Evolutionary conservation across 768 basidiomycete species (phyloP).

Genomic region (Podaxis sp.): DNA sequence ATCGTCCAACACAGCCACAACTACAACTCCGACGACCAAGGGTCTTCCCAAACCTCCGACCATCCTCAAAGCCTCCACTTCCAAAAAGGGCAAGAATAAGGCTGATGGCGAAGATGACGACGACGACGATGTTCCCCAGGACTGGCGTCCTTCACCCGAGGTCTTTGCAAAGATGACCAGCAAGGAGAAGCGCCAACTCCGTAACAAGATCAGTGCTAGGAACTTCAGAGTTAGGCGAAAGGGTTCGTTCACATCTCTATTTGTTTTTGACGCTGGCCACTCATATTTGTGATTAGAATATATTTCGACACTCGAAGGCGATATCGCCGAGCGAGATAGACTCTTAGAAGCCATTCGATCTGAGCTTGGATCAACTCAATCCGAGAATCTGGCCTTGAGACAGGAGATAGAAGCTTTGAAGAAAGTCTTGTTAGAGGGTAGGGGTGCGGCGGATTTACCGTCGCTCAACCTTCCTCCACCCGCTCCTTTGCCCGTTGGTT

Average conservation of each 20-base stretch:
- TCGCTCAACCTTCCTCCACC: constrained; percentile 50
- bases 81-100: constrained; percentile 25
- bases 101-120: constrained; percentile 38
- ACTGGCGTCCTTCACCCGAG: constrained; percentile 87
- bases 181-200: constrained; percentile 93
- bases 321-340: constrained; percentile 89
- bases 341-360: constrained; percentile 85
- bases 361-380: constrained; percentile 76
- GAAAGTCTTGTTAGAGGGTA: constrained; percentile 68
- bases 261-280: constrained; percentile 13
- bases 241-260: constrained; percentile 46
- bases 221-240: constrained; percentile 96
- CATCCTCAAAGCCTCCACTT: constrained; percentile 16
- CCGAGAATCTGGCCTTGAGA: constrained; percentile 81
- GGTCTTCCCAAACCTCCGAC: constrained; percentile 11
- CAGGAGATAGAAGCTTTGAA: constrained; percentile 77
- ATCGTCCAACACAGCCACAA: constrained; percentile 12
- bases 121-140: constrained; percentile 61
- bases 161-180: constrained; percentile 94
- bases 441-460: constrained; percentile 42
- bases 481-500: constrained; percentile 42
- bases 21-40: constrained; percentile 19
- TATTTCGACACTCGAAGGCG: constrained; percentile 89
- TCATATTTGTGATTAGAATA: constrained; percentile 61
- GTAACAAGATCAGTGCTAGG: constrained; percentile 96